phyloP scores from a whole-genome alignment of 1,284 basidiomycete species.

The Mrakiaceae sp. region DNA sequence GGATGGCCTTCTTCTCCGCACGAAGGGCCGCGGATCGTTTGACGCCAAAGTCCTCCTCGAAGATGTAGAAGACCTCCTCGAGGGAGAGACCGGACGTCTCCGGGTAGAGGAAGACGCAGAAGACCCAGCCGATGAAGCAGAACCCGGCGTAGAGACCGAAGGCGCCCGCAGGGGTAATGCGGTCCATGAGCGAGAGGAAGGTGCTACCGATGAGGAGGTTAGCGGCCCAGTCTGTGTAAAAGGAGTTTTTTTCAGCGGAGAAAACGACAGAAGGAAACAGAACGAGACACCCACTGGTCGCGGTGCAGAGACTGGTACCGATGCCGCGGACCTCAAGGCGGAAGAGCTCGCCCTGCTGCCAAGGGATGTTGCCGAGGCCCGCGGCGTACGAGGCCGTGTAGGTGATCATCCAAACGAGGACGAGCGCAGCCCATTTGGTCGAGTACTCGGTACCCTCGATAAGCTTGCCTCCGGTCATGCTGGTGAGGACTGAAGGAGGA shows the following conservation, averaged over 20 bases:
- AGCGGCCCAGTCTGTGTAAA: constrained; percentile 26
- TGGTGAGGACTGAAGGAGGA: constrained; percentile 47
- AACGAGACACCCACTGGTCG: constrained; percentile 58
- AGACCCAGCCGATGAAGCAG: constrained; percentile 57
- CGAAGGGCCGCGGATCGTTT: constrained; percentile 31
- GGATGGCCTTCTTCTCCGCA: constrained; percentile 9
- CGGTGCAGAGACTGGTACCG: constrained; percentile 65
- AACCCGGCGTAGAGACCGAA: constrained; percentile 70
- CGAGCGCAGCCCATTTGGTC: constrained; percentile 51
- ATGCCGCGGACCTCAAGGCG: constrained; percentile 67
- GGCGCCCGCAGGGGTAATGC: constrained; percentile 62
- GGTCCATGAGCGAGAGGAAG: constrained; percentile 61
- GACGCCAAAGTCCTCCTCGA: constrained; percentile 39
- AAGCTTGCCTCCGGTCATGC: constrained; percentile 52
- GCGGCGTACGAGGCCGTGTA: constrained; percentile 74
- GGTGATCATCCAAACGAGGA: constrained; percentile 66
- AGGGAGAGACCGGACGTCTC: constrained; percentile 64
- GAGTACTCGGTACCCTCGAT: constrained; percentile 54
- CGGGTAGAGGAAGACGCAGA: constrained; percentile 59
- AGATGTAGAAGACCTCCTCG: constrained; percentile 52
- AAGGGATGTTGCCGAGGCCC: constrained; percentile 65
- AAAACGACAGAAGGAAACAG: background rate
- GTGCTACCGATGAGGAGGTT: constrained; percentile 68
- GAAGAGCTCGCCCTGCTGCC: constrained; percentile 80
- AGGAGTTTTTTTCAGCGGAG: background rate